Evolutionary conservation across 2,329 filamentous ascomycete genomes (phyloP), one percentile per base, ranked within the genome.

Genomic region (Orbilia brochopaga): DNA sequence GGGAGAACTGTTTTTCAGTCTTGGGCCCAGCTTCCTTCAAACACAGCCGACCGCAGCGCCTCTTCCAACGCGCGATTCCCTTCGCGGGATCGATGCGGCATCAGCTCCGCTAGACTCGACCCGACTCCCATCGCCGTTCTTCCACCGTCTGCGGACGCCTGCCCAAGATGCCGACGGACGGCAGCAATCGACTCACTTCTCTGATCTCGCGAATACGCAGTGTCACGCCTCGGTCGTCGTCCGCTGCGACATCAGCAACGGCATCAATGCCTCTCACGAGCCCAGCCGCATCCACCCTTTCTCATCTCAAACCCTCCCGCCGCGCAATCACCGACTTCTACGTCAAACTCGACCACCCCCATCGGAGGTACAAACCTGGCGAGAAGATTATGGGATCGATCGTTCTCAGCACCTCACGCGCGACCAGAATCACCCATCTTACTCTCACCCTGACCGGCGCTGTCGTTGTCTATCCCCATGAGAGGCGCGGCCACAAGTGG

Each of bases 251-350:
- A 13, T 59, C 58, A 42, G 23, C 53, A 32, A 10, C 58, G 19
- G 46, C 44, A 10, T 40, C 59, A 40, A 60, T 59, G 15, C 66
- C 55, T 24, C 32, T 46, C 23, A 15, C 58, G 19, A 58, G 17
- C 55, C 59, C 59, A 46, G 46, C 48, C 15, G 40, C 54, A 7
- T 70, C 66, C 1, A n/a, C 66, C 15, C 40, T 70, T 5, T 51
- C 66, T 1, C 66, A 70, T 35, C 54, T 70, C 2, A 64, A 63
- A 51, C 73, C 82, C 81, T 78, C 81, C 78, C 69, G 83, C 59
- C 88, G 90, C 76, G 87, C 89, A 79, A 83, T 91, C 75, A 83
- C 87, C 81, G 90, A 93, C 78, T 94, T 92, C 81, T 86, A 90
- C 79, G 87, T 94, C 79, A 85, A 86, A 74, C 86, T 89, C 55